A percentile compares a stretch with the other conserved stretches of the same genome.
Conservation (phyloP, 179 eudicot species). For the Silene noctiflora region DNA sequence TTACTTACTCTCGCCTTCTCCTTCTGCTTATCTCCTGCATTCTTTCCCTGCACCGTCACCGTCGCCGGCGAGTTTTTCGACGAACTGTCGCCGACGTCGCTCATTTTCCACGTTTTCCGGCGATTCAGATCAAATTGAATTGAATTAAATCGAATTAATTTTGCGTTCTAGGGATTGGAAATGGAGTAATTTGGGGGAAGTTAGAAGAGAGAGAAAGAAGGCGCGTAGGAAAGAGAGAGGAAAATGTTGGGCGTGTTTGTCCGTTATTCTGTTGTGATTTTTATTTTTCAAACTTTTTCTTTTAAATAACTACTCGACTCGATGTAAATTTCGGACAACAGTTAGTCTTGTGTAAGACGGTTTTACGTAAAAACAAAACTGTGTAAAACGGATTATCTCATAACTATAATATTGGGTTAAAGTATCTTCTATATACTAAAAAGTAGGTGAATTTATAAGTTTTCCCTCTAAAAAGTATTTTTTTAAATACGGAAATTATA, state of each 20-base stretch:
- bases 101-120: slow-evolving; percentile 25
- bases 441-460: no score
- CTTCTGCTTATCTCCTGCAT: slow-evolving; percentile 50
- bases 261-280: slow-evolving; percentile 31
- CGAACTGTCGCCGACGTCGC: slow-evolving; percentile 26
- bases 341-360: no score
- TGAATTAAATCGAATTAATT: neutral
- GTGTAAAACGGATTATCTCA: no score
- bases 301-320: neutral
- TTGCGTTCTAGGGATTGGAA: neutral
- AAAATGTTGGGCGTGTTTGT: slow-evolving; percentile 4
- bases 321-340: no score
- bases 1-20: slow-evolving; percentile 78
- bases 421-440: no score
- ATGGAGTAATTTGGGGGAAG: neutral
- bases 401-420: no score
- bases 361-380: no score
- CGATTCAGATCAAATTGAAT: neutral
- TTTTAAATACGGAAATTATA: no score
- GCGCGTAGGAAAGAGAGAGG: slow-evolving; percentile 11
- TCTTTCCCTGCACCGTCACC: neutral
- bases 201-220: slow-evolving; percentile 1
- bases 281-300: neutral
- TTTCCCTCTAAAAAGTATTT: no score
- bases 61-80: slow-evolving; percentile 13